Percentiles rank a stretch among this genome's conserved stretches.
These are phyloP conservation scores for Beta corolliflora DNA, from an alignment of 179 eudicot genomes.

Conservation along the genomic window DNA sequence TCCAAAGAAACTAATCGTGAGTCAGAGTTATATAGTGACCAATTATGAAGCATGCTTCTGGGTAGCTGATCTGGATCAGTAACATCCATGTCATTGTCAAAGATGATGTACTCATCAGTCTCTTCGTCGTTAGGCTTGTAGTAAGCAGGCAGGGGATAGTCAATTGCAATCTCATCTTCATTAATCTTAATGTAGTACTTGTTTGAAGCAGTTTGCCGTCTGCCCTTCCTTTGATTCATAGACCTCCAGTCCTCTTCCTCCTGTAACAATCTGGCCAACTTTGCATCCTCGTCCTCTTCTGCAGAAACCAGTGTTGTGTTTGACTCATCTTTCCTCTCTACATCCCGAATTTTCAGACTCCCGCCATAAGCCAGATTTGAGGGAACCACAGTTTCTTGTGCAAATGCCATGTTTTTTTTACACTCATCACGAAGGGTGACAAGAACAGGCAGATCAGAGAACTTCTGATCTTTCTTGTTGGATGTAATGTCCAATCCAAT, in stretches of 20 bases:
- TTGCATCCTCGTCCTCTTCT: slow-evolving; percentile 71
- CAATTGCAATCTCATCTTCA: slow-evolving; percentile 96
- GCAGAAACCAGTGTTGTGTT: slow-evolving; percentile 25
- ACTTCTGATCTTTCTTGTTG: slow-evolving; percentile 53
- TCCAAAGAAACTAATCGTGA: slow-evolving; percentile 85
- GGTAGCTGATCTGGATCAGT: slow-evolving; percentile 70
- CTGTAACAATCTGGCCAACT: slow-evolving; percentile 75
- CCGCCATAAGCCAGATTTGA: slow-evolving; percentile 38
- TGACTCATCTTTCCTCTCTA: slow-evolving; percentile 31
- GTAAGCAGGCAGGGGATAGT: slow-evolving; percentile 90
- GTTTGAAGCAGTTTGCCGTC: slow-evolving; percentile 46
- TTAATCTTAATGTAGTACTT: slow-evolving; percentile 86
- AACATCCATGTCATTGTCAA: slow-evolving; percentile 57
- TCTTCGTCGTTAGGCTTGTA: slow-evolving; percentile 70
- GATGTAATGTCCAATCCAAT: slow-evolving; percentile 81
- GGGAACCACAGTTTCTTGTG: slow-evolving; percentile 22
- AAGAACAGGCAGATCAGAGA: slow-evolving; percentile 66
- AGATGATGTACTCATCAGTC: slow-evolving; percentile 83
- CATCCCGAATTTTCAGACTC: slow-evolving; percentile 48
- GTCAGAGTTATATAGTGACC: slow-evolving; percentile 96
- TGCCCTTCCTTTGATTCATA: slow-evolving; percentile 64
- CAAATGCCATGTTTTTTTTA: slow-evolving; percentile 38
- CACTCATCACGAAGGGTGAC: slow-evolving; percentile 68
- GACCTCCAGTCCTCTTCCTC: slow-evolving; percentile 89
- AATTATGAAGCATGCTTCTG: slow-evolving; percentile 88